Evolutionary conservation across 164 flowering plant genomes (phyloP), one percentile per base, ranked within the genome.

Genomic region (Tinospora cordifolia): DNA sequence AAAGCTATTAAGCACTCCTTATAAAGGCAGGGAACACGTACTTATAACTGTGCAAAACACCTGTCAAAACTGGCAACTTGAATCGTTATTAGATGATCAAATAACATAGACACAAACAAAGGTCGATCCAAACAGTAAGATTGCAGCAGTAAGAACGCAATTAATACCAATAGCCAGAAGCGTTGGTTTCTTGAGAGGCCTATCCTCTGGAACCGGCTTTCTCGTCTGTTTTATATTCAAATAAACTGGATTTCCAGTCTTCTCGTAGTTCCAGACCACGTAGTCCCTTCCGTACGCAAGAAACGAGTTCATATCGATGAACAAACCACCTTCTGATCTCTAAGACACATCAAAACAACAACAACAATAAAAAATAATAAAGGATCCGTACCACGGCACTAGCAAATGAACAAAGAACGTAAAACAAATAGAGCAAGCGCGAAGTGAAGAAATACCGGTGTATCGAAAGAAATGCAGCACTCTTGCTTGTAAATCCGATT

Each of bases 401-500:
- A 24, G 25, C 14, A n/a, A 22, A 66, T 30, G 19, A 13, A 75
- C 67, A 66, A 8, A 72, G 21, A 36, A 21, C 21, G 21, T 36
- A 34, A 49, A 47, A 44, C 13, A 11, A 49, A 65, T 15, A 26
- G 26, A 54, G 21, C 21, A 30, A 41, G 39, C 39, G 6, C 62
- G n/a, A 38, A 22, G 36, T 62, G 62, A 0, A 19, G 11, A n/a
- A 6, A 17, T 83, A 94, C 99, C 84, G 96, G 97, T 69, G 96
- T 82, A 38, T 87, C 96, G 75, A 90, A 94, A 15, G 97, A 86
- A 71, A 94, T 68, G 83, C 98, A 92, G 82, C 99, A 94, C 81
- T 94, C 99, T 3, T 90, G 91, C 77, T 94, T 94, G 90, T 85
- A 92, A 78, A 94, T 87, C 66, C 99, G 97, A 78, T 88, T 88